Base-by-base conservation (phyloP, 2,329 filamentous ascomycete species). In the Phyllosticta citrichinensis region DNA sequence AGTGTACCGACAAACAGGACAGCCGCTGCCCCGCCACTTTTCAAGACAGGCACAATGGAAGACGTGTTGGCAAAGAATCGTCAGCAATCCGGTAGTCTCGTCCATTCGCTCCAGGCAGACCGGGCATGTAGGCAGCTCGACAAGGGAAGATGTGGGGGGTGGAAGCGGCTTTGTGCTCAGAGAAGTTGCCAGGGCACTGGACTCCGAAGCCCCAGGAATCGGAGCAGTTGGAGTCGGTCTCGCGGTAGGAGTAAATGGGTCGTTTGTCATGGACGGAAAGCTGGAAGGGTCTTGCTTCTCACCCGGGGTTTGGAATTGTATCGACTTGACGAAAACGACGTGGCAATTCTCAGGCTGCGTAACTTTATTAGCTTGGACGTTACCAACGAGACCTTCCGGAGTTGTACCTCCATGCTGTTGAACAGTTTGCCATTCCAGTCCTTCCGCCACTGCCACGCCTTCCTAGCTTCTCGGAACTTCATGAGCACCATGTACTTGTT, bases 1-100 rank as follows among this genome's bases (percentile, higher is more conserved):
- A 1, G 92, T 96, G 68, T 96, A 96, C 35, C 94, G 85, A 69
- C 94, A 99, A 6, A 99, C 91, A 0, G 94, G 94, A 70, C 94
- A 99, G 4, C 93, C 93, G 25, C 87, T 88, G 4, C 93, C 92
- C 70, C 89, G 90, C 94, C 94, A 99, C 71, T 94, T 97, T 69
- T 96, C 89, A 0, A 99, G 80, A 74, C 94, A 99, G 1, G 87
- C 92, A 71, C 94, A 97, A 73, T 99, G 94, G 71, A 99, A 99
- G 57, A 97, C 91, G 69, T 99, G 94, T 69, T 97, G 93, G 71
- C 94, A 99, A 30, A 95, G 87, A 51, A 97, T 97, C 0, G 94
- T 99, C 70, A 99, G 84, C 2, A 99, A 80, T 0, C 94, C 94
- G 0, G 91, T 95, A 0, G 92, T 97, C 72, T 97, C 93, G 69